Percentiles rank a stretch among this genome's conserved stretches.
Conservation (phyloP, 73 alveolate genomes). For the Symbiodinium natans region DNA sequence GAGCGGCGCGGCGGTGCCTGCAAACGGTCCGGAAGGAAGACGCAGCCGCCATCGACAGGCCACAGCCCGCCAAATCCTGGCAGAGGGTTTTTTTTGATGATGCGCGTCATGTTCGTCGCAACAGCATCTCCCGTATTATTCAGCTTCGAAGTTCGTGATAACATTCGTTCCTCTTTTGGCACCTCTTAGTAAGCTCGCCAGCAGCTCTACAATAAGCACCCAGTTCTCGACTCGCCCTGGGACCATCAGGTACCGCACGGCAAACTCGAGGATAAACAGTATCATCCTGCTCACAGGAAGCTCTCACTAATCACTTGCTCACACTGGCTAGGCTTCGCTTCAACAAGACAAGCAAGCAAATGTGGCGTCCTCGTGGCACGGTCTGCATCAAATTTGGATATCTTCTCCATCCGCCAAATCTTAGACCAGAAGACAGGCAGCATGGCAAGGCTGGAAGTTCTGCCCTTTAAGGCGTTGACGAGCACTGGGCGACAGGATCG, state of each 20-base stretch:
- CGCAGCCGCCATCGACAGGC: slow-evolving; percentile 74
- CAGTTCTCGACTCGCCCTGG: slow-evolving; percentile 98
- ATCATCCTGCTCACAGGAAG: slow-evolving; percentile 65
- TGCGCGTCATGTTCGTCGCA: no score
- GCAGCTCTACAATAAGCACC: slow-evolving; percentile 97
- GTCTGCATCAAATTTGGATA: slow-evolving; percentile 41
- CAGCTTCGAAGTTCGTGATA: no score
- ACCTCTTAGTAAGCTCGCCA: slow-evolving; percentile 87
- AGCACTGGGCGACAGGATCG: slow-evolving; percentile 91
- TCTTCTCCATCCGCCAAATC: slow-evolving; percentile 83
- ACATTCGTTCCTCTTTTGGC: no score
- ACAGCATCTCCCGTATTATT: no score
- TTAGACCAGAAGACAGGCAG: no score
- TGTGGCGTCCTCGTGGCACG: slow-evolving; percentile 46
- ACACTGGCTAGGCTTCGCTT: not conserved
- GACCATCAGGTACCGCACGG: slow-evolving; percentile 95
- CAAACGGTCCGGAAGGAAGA: slow-evolving; percentile 17
- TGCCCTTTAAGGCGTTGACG: not conserved
- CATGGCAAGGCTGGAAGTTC: no score
- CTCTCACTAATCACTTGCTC: not conserved
- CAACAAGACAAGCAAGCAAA: not conserved
- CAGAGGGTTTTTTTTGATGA: no score
- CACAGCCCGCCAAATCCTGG: slow-evolving; percentile 39
- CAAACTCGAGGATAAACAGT: slow-evolving; percentile 95
- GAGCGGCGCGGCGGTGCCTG: not conserved